A percentile compares a stretch with the other conserved stretches of the same genome.
Conservation (phyloP, 2,329 filamentous ascomycete species). For the Exophiala alcalophila region DNA sequence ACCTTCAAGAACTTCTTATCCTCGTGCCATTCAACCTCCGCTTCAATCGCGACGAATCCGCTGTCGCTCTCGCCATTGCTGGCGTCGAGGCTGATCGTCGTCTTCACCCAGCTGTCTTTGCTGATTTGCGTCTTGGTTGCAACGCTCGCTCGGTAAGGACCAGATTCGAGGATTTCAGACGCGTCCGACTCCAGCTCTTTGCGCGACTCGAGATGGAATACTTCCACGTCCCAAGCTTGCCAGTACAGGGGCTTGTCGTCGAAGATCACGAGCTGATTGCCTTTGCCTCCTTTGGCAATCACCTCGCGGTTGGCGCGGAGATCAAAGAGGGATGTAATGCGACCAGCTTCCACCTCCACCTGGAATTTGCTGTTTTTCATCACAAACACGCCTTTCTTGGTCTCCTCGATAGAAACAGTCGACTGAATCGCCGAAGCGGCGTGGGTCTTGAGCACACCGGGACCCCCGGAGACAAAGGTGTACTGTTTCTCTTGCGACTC, state of each 20-base stretch:
- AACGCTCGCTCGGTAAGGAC: slow-evolving; percentile 74
- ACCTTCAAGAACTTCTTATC: slow-evolving; percentile 98
- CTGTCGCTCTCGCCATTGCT: slow-evolving; percentile 58
- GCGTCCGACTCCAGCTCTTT: slow-evolving; percentile 68
- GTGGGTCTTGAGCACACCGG: slow-evolving; percentile 43
- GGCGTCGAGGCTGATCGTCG: slow-evolving; percentile 75
- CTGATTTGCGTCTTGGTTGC: slow-evolving; percentile 84
- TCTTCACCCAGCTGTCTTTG: slow-evolving; percentile 79
- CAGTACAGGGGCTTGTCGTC: slow-evolving; percentile 97
- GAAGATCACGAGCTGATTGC: slow-evolving; percentile 89
- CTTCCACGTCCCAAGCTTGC: slow-evolving; percentile 98
- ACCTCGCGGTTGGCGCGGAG: slow-evolving; percentile 70
- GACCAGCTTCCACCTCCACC: slow-evolving; percentile 69
- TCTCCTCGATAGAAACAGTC: slow-evolving; percentile 50
- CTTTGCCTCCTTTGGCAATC: slow-evolving; percentile 68
- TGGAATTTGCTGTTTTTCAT: slow-evolving; percentile 74
- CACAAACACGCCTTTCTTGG: slow-evolving; percentile 64
- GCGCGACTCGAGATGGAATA: slow-evolving; percentile 86
- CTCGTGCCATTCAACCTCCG: slow-evolving; percentile 95
- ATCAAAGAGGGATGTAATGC: slow-evolving; percentile 82
- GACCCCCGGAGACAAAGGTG: slow-evolving; percentile 47
- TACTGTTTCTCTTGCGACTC: slow-evolving; percentile 35
- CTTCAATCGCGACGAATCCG: slow-evolving; percentile 72
- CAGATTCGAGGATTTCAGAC: slow-evolving; percentile 68
- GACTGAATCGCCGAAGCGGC: slow-evolving; percentile 28